phyloP scores from a whole-genome alignment of 2,329 filamentous ascomycete genomes.

The Lasiodiplodia hormozganensis region DNA sequence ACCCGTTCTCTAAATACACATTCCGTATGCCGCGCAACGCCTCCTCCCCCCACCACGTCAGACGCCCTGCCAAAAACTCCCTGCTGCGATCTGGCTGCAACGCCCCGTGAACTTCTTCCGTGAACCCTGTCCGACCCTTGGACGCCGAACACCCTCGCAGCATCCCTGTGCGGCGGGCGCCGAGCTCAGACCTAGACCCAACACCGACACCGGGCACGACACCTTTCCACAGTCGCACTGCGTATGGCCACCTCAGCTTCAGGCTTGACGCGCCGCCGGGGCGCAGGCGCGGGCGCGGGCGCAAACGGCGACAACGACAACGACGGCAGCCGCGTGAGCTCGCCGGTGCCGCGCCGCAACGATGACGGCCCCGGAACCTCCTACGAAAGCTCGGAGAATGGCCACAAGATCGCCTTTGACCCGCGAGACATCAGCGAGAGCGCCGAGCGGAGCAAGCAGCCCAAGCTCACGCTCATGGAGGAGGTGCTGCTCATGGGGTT shows the following conservation, averaged over 20 bases:
- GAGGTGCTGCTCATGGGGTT: slow-evolving; percentile 93
- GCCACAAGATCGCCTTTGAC: slow-evolving; percentile 98
- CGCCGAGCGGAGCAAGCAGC: slow-evolving; percentile 94
- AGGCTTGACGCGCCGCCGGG: slow-evolving; percentile 75
- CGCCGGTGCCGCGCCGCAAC: slow-evolving; percentile 68
- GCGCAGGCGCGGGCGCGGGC: slow-evolving; percentile 66
- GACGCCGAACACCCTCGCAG: slow-evolving; percentile 25
- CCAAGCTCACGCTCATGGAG: slow-evolving; percentile 98
- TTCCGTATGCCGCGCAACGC: slow-evolving; percentile 20
- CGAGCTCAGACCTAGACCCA: slow-evolving; percentile 28
- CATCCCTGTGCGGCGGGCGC: slow-evolving; percentile 30
- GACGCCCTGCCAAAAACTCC: neutral
- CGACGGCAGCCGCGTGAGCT: slow-evolving; percentile 70
- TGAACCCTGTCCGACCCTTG: slow-evolving; percentile 20
- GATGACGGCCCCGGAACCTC: slow-evolving; percentile 73
- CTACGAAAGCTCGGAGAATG: slow-evolving; percentile 90
- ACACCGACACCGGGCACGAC: slow-evolving; percentile 27
- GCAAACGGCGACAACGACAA: slow-evolving; percentile 65
- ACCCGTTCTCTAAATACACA: slow-evolving; percentile 22
- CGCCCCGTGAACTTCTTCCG: slow-evolving; percentile 1
- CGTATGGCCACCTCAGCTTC: slow-evolving; percentile 72
- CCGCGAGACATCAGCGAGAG: slow-evolving; percentile 97
- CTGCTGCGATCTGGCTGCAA: slow-evolving; percentile 10
- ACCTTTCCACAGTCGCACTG: slow-evolving; percentile 34
- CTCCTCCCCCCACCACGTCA: slow-evolving; percentile 13